Evolutionary conservation across 306 rosid species (phyloP).

Genomic region (Trichosanthes truncata): DNA sequence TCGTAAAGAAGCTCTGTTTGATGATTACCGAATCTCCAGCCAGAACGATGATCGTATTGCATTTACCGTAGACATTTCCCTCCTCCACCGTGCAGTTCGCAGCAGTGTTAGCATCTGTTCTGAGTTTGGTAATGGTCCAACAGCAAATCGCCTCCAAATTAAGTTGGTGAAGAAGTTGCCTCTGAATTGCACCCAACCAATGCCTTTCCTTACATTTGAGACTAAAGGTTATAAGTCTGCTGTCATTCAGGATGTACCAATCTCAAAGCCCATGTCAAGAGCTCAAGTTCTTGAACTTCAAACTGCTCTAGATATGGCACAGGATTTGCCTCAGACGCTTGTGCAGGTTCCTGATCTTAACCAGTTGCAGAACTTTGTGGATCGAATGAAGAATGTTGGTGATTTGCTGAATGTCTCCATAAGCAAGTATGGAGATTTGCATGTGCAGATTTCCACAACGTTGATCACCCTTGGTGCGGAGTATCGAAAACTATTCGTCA

Average conservation of each 20-base stretch:
- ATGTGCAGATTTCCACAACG: conserved; percentile 69
- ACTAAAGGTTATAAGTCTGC: conserved; percentile 74
- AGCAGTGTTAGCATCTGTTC: conserved; percentile 71
- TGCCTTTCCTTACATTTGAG: conserved; percentile 82
- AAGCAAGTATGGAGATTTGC: conserved; percentile 74
- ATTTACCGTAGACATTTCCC: conserved; percentile 67
- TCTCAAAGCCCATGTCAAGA: conserved; percentile 68
- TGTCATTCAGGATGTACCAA: conserved; percentile 84
- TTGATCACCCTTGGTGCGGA: conserved; percentile 81
- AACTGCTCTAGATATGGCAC: conserved; percentile 66
- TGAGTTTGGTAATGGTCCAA: conserved; percentile 38
- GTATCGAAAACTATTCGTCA: conserved; percentile 58
- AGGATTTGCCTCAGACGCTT: conserved; percentile 80
- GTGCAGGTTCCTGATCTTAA: conserved; percentile 85
- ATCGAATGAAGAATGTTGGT: conserved; percentile 80
- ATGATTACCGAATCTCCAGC: conserved; percentile 74
- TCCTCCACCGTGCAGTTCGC: conserved; percentile 80
- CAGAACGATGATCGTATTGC: conserved; percentile 85
- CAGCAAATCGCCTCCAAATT: conserved; percentile 58
- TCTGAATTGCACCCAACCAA: conserved; percentile 42
- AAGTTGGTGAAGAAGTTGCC: conserved; percentile 78
- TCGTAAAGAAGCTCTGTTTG: conserved; percentile 60
- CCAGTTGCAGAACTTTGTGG: conserved; percentile 81
- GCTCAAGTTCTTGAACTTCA: conserved; percentile 72
- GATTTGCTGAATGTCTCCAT: conserved; percentile 65